phyloP scores from a whole-genome alignment of 2,329 filamentous ascomycete species.

The Diplodia sapinea region DNA sequence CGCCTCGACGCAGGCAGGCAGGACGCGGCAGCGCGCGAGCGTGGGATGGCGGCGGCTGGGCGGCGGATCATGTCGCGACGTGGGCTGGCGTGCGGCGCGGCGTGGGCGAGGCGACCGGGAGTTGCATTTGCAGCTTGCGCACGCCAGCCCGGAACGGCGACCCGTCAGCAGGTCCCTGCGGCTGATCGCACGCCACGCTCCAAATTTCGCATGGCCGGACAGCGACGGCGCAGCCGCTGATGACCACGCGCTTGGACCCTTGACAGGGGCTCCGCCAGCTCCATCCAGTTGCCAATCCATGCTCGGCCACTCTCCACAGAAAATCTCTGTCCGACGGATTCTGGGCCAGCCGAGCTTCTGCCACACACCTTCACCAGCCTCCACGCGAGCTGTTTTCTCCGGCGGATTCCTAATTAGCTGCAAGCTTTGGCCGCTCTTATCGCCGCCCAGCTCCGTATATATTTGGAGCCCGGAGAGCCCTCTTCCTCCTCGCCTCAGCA shows the following conservation, averaged over 20 bases:
- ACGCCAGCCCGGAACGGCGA: neutral
- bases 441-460: constrained; percentile 28
- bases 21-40: neutral
- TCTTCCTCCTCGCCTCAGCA: constrained; percentile 68
- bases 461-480: constrained; percentile 2
- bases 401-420: constrained; percentile 14
- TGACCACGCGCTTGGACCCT: constrained; percentile 23
- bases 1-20: neutral
- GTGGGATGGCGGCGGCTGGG: constrained; percentile 2
- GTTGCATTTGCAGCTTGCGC: neutral
- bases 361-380: neutral
- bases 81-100: constrained; percentile 2
- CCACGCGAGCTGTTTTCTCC: constrained; percentile 2
- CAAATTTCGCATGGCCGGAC: constrained; percentile 6
- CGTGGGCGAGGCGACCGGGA: constrained; percentile 10
- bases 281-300: neutral
- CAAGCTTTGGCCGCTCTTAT: constrained; percentile 23
- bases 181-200: constrained; percentile 14
- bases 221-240: constrained; percentile 23
- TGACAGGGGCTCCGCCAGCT: constrained; percentile 14
- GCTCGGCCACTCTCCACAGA: constrained; percentile 28
- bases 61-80: constrained; percentile 11
- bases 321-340: constrained; percentile 31
- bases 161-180: constrained; percentile 12
- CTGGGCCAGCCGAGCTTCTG: constrained; percentile 21